Conservation (phyloP, 2,329 filamentous ascomycete genomes). For the Diaporthe caulivora region DNA sequence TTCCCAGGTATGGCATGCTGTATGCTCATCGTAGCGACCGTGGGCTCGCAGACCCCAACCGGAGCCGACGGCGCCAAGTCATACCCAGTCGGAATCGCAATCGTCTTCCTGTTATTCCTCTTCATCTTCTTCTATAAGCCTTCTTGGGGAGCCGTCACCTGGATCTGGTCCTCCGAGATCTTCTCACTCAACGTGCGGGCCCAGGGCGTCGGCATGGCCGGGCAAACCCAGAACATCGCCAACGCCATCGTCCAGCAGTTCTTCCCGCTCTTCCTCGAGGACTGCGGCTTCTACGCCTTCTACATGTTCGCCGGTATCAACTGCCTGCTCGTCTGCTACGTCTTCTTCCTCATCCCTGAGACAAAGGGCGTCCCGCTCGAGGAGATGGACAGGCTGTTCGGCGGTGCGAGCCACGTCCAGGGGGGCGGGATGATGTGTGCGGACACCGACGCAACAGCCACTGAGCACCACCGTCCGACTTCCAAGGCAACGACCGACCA, state of each 20-base stretch:
- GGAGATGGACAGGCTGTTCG: conserved; percentile 52
- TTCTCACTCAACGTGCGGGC: conserved; percentile 78
- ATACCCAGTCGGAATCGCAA: conserved; percentile 70
- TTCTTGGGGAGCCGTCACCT: conserved; percentile 74
- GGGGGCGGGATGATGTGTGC: conserved; percentile 48
- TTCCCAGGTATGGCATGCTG: conserved; percentile 74
- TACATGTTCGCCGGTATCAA: conserved; percentile 45
- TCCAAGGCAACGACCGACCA: conserved; percentile 28
- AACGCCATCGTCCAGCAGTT: conserved; percentile 73
- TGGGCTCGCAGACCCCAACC: conserved; percentile 55
- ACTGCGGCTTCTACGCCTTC: conserved; percentile 57
- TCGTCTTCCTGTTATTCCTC: conserved; percentile 74
- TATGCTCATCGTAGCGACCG: conserved; percentile 73
- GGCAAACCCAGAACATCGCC: conserved; percentile 70
- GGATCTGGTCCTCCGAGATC: conserved; percentile 76
- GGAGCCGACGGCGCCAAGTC: conserved; percentile 66
- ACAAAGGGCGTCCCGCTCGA: conserved; percentile 51
- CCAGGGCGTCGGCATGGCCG: conserved; percentile 75
- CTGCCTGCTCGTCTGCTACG: conserved; percentile 44
- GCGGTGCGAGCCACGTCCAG: conserved; percentile 52
- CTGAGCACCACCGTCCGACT: conserved; percentile 41
- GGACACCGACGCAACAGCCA: conserved; percentile 41
- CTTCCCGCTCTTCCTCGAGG: conserved; percentile 73
- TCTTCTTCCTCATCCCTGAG: conserved; percentile 51
- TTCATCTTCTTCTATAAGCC: conserved; percentile 76